Evolutionary conservation across 2,329 filamentous ascomycete genomes (phyloP).

Genomic region (Coniella vitis): DNA sequence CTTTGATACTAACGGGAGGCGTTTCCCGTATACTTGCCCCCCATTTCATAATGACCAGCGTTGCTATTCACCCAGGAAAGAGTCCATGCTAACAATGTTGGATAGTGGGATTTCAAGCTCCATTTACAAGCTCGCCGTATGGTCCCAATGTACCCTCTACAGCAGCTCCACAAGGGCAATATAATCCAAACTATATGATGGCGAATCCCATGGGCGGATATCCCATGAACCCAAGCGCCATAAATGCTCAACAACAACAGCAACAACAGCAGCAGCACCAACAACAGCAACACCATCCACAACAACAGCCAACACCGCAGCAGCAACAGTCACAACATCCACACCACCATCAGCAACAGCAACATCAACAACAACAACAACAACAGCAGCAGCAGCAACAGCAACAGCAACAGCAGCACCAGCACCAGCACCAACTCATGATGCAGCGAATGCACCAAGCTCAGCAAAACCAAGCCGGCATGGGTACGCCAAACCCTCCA

Average conservation of each 20-base stretch:
- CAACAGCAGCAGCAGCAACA: slow-evolving; percentile 11
- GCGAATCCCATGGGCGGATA: slow-evolving; percentile 46
- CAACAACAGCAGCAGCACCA: slow-evolving; percentile 17
- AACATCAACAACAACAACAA: slow-evolving; percentile 21
- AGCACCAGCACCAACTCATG: slow-evolving; percentile 20
- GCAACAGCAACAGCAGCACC: slow-evolving; percentile 17
- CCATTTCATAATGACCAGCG: neutral
- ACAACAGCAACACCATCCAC: slow-evolving; percentile 11
- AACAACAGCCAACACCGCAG: slow-evolving; percentile 14
- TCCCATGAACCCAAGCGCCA: slow-evolving; percentile 46
- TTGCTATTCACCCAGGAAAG: neutral
- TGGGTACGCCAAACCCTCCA: slow-evolving; percentile 22
- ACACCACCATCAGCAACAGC: slow-evolving; percentile 7
- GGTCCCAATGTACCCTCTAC: slow-evolving; percentile 44
- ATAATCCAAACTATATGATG: slow-evolving; percentile 51
- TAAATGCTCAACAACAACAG: slow-evolving; percentile 19
- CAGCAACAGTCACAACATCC: slow-evolving; percentile 16
- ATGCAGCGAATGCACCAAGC: slow-evolving; percentile 13
- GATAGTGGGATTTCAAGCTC: slow-evolving; percentile 51
- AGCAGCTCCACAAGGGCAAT: slow-evolving; percentile 41
- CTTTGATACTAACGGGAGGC: no score
- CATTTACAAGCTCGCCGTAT: slow-evolving; percentile 52
- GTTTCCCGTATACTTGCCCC: neutral
- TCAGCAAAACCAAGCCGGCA: slow-evolving; percentile 18
- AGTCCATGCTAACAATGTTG: slow-evolving; percentile 3